Evolutionary conservation across 345 rosid genomes (phyloP).

Genomic region (Geranium rotundifolium): DNA sequence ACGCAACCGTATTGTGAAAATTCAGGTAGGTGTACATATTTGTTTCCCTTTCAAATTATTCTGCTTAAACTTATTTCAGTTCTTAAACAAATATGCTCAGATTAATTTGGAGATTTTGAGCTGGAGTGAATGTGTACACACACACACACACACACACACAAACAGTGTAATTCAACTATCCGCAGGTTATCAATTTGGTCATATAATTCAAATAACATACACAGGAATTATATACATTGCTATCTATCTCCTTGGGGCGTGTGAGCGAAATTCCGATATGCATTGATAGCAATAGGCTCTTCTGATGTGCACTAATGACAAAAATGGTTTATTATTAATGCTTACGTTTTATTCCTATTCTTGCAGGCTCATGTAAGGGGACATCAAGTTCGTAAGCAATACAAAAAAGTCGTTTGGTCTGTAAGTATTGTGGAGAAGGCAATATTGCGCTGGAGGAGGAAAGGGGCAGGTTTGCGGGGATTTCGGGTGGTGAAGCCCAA

Average conservation of each 20-base stretch:
- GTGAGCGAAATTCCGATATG: too few relatives aligned
- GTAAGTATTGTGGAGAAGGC: conserved; percentile 54
- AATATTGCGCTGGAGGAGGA: conserved; percentile 61
- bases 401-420: conserved; percentile 51
- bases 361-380: conserved; percentile 65
- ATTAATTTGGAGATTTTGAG: too few relatives aligned
- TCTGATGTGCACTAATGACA: too few relatives aligned
- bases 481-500: conserved; percentile 20
- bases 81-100: not conserved
- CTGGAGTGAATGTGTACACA: too few relatives aligned
- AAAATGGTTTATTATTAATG: too few relatives aligned
- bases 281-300: too few relatives aligned
- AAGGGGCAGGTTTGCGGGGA: conserved; percentile 49
- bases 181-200: not conserved
- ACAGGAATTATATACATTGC: too few relatives aligned
- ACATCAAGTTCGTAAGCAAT: conserved; percentile 48
- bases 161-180: too few relatives aligned
- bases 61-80: not conserved
- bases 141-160: too few relatives aligned
- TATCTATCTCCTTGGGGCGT: too few relatives aligned
- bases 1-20: conserved; percentile 41
- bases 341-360: not conserved
- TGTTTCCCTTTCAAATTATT: not conserved
- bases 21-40: conserved; percentile 33
- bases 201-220: not conserved